Percentiles rank a stretch among this genome's conserved stretches.
phyloP scores from a whole-genome alignment of 345 rosid genomes.

The Clausena lansium region DNA sequence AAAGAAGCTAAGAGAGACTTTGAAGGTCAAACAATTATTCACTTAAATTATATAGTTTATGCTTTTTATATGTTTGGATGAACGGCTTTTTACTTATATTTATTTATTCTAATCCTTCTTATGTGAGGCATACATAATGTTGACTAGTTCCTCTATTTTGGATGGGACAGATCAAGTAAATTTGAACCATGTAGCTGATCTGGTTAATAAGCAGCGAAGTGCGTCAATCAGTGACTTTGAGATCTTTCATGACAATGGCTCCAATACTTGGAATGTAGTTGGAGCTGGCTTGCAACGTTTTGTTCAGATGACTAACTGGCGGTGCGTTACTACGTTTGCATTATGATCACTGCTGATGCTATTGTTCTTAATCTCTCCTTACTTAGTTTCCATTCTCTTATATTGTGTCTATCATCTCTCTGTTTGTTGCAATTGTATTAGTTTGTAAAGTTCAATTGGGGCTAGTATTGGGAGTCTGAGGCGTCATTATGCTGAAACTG shows the following conservation, averaged over 20 bases:
- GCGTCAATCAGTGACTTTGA: slow-evolving; percentile 78
- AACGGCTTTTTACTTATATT: not conserved
- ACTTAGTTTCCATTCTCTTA: not conserved
- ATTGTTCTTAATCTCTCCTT: not conserved
- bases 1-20: slow-evolving; percentile 47
- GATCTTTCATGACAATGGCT: slow-evolving; percentile 54
- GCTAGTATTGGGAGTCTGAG: not conserved
- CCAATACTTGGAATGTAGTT: slow-evolving; percentile 68
- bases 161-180: slow-evolving; percentile 37
- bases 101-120: not conserved
- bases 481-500: too few relatives aligned
- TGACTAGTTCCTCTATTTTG: slow-evolving; percentile 20
- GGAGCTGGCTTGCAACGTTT: slow-evolving; percentile 89
- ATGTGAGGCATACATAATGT: not conserved
- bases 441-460: not conserved
- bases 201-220: slow-evolving; percentile 56
- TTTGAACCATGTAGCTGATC: slow-evolving; percentile 82
- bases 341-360: not conserved
- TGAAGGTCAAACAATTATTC: slow-evolving; percentile 46
- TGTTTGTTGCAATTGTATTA: not conserved
- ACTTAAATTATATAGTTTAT: not conserved
- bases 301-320: slow-evolving; percentile 98
- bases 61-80: slow-evolving; percentile 1
- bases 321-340: slow-evolving; percentile 34
- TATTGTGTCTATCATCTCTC: not conserved